Evolutionary conservation across 176 grass and related monocot species (phyloP).

Genomic region (Cenchrus americanus): DNA sequence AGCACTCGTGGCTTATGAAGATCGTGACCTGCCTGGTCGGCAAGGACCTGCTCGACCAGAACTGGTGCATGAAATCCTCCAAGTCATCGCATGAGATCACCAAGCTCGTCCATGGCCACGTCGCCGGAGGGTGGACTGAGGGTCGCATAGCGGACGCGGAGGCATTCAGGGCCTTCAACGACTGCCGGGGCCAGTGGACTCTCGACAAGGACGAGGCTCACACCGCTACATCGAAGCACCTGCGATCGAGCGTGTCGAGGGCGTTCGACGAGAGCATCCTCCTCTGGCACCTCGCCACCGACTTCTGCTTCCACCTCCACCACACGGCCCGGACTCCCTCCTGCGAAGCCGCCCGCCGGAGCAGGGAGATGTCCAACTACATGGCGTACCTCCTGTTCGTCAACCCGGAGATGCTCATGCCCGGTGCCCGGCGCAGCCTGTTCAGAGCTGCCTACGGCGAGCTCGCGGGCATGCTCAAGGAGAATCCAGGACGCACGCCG

Average conservation of each 20-base stretch:
- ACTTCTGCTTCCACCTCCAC: too few relatives aligned
- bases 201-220: neutral
- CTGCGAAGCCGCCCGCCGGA: too few relatives aligned
- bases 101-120: neutral
- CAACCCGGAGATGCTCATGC: too few relatives aligned
- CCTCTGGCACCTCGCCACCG: too few relatives aligned
- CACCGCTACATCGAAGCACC: too few relatives aligned
- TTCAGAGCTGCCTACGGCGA: neutral
- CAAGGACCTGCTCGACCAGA: neutral
- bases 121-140: neutral
- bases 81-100: neutral
- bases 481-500: neutral
- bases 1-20: neutral
- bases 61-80: neutral
- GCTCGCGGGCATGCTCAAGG: neutral
- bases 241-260: neutral
- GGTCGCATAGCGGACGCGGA: neutral
- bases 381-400: too few relatives aligned
- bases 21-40: accelerated
- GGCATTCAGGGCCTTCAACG: neutral
- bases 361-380: too few relatives aligned
- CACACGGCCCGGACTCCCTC: too few relatives aligned
- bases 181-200: neutral
- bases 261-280: too few relatives aligned
- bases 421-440: neutral